Evolutionary conservation across 768 basidiomycete species (phyloP).

Genomic region (Jaapia argillacea): DNA sequence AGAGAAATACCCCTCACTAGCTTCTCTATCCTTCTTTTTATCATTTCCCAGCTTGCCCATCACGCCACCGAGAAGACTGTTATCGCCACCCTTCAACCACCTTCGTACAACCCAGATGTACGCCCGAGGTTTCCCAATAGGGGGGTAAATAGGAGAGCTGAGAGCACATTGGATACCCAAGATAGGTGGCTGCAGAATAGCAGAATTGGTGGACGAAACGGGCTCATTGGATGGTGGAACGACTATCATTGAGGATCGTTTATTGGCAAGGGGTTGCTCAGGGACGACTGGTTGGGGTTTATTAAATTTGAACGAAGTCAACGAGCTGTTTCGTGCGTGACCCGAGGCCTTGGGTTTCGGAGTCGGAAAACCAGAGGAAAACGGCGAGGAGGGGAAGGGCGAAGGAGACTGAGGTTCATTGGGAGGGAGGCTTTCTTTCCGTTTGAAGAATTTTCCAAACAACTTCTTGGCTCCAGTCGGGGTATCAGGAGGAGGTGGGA

Average conservation of each 20-base stretch:
- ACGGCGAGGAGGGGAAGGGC: slow-evolving; percentile 16
- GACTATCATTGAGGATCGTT: slow-evolving; percentile 11
- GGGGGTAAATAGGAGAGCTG: slow-evolving; percentile 33
- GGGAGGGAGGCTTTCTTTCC: slow-evolving; percentile 24
- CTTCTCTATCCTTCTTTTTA: slow-evolving; percentile 8
- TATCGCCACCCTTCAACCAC: slow-evolving; percentile 59
- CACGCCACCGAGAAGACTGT: slow-evolving; percentile 34
- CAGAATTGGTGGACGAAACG: slow-evolving; percentile 5
- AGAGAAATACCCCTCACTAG: slow-evolving; percentile 3
- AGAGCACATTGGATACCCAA: slow-evolving; percentile 64
- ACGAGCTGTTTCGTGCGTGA: slow-evolving; percentile 1
- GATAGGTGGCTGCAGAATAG: slow-evolving; percentile 30
- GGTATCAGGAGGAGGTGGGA: slow-evolving; percentile 17
- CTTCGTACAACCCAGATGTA: slow-evolving; percentile 72
- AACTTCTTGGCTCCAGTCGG: slow-evolving; percentile 42
- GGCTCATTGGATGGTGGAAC: slow-evolving; percentile 1
- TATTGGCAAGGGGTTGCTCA: slow-evolving; percentile 3
- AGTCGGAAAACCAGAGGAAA: slow-evolving; percentile 3
- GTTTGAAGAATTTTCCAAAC: slow-evolving; percentile 67
- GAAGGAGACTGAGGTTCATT: slow-evolving; percentile 19
- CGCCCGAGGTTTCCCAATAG: slow-evolving; percentile 28
- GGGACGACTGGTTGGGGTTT: slow-evolving; percentile 1
- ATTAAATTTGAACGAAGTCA: neutral
- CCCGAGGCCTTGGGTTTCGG: slow-evolving; percentile 6
- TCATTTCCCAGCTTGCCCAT: slow-evolving; percentile 28